Percentiles rank a stretch among this genome's conserved stretches.
Conservation (phyloP, 768 basidiomycete genomes). For the Leccinum broughii region DNA sequence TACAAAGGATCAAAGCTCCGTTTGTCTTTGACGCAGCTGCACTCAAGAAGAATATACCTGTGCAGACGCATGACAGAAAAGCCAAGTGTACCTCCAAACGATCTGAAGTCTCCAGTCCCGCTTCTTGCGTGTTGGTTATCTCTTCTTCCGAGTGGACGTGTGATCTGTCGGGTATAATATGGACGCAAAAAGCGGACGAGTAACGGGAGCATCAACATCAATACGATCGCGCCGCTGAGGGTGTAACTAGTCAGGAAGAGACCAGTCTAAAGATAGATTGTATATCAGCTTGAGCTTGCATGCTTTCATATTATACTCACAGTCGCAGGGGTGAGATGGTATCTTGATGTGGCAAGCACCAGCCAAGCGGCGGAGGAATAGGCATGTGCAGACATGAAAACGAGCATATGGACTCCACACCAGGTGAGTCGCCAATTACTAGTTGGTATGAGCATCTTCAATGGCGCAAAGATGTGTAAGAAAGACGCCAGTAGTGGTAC, state of each 20-base stretch:
- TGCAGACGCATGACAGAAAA: conserved; percentile 20
- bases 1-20: conserved; percentile 15
- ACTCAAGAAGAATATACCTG: conserved; percentile 12
- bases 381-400: conserved; percentile 17
- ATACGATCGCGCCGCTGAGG: conserved; percentile 17
- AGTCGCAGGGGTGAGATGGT: conserved; percentile 28
- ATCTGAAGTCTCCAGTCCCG: conserved; percentile 21
- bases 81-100: conserved; percentile 31
- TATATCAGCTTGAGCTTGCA: background rate
- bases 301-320: conserved; percentile 11
- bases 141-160: background rate
- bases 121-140: background rate
- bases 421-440: conserved; percentile 33
- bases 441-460: conserved; percentile 24
- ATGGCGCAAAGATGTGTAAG: conserved; percentile 22
- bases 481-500: background rate
- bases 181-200: conserved; percentile 29
- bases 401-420: conserved; percentile 29
- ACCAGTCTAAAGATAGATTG: conserved; percentile 25
- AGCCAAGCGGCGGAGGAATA: conserved; percentile 22
- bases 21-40: conserved; percentile 14
- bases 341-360: conserved; percentile 26
- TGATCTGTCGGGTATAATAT: conserved; percentile 18
- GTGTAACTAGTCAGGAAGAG: conserved; percentile 22
- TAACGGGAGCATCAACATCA: conserved; percentile 21